A percentile compares a stretch with the other conserved stretches of the same genome.
These are phyloP conservation scores for Colletotrichum sojae DNA, from an alignment of 2,329 filamentous ascomycete genomes.

Conservation along the genomic window DNA sequence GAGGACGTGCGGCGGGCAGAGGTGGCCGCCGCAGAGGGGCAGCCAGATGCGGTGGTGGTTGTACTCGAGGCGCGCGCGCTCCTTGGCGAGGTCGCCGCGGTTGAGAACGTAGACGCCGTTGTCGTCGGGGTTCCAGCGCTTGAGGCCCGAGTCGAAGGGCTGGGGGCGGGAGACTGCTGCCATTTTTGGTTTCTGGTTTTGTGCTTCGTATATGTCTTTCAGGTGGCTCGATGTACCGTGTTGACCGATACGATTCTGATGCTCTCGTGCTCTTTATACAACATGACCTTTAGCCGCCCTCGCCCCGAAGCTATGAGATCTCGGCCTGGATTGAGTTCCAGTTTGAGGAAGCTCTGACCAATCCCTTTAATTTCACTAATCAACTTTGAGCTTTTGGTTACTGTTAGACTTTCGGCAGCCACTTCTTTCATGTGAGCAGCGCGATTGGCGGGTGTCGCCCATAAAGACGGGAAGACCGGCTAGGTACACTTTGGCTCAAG, in stretches of 20 bases:
- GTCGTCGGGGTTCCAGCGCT: slow-evolving; percentile 20
- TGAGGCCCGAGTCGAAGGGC: neutral
- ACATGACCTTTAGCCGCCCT: neutral
- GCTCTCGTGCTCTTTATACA: too few species aligned
- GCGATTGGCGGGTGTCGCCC: neutral
- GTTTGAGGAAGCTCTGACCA: neutral
- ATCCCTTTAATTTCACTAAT: neutral
- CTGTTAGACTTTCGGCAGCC: neutral
- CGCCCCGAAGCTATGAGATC: neutral
- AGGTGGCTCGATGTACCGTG: too few species aligned
- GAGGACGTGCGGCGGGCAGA: slow-evolving; percentile 10
- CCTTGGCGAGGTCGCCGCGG: slow-evolving; percentile 9
- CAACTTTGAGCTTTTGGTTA: too few species aligned
- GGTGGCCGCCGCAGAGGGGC: slow-evolving; percentile 19
- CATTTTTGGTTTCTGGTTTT: neutral
- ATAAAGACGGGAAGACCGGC: neutral
- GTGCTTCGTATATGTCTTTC: too few species aligned
- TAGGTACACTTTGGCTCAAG: neutral
- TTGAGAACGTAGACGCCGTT: slow-evolving; percentile 24
- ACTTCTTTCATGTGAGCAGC: neutral
- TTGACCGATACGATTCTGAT: too few species aligned
- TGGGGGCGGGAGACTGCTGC: neutral
- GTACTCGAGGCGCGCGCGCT: slow-evolving; percentile 25
- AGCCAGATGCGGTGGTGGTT: slow-evolving; percentile 25
- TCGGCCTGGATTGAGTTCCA: slow-evolving; percentile 9